Evolutionary conservation across 2,329 filamentous ascomycete species (phyloP).

Genomic region (Diaporthe ilicicola): DNA sequence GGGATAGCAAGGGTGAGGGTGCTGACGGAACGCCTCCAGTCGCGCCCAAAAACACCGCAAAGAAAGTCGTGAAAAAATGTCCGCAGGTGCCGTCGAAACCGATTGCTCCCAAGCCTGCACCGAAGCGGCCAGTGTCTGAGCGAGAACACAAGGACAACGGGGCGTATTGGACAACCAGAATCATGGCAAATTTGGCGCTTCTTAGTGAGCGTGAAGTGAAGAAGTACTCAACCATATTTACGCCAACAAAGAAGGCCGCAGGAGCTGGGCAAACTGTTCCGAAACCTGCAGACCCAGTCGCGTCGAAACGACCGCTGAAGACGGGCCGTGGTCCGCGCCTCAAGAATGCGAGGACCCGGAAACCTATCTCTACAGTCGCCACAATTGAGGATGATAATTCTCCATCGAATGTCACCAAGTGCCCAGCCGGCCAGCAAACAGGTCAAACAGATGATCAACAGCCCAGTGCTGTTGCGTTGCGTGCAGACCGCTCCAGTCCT

Average conservation of each 20-base stretch:
- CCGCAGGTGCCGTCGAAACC: slow-evolving; percentile 37
- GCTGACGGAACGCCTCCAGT: slow-evolving; percentile 34
- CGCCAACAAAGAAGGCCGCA: not conserved
- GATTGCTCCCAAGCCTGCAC: slow-evolving; percentile 42
- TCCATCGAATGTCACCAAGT: not conserved
- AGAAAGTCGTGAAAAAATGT: slow-evolving; percentile 28
- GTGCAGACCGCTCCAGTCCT: not conserved
- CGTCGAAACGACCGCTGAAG: not conserved
- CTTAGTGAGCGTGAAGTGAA: slow-evolving; percentile 41
- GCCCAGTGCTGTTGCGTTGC: not conserved
- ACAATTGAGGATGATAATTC: not conserved
- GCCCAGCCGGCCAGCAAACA: not conserved
- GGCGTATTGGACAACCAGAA: slow-evolving; percentile 54
- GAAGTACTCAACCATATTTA: not conserved
- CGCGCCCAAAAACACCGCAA: slow-evolving; percentile 19
- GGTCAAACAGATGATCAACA: not conserved
- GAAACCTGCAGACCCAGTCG: not conserved
- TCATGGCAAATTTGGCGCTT: slow-evolving; percentile 49
- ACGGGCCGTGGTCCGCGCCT: slow-evolving; percentile 30
- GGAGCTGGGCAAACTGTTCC: not conserved
- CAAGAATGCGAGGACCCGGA: slow-evolving; percentile 31
- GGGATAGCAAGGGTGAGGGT: slow-evolving; percentile 47
- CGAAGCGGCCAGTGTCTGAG: slow-evolving; percentile 51
- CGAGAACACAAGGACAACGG: slow-evolving; percentile 57
- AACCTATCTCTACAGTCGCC: not conserved